Evolutionary conservation across 768 basidiomycete species (phyloP).

Genomic region (Mycena indigotica): DNA sequence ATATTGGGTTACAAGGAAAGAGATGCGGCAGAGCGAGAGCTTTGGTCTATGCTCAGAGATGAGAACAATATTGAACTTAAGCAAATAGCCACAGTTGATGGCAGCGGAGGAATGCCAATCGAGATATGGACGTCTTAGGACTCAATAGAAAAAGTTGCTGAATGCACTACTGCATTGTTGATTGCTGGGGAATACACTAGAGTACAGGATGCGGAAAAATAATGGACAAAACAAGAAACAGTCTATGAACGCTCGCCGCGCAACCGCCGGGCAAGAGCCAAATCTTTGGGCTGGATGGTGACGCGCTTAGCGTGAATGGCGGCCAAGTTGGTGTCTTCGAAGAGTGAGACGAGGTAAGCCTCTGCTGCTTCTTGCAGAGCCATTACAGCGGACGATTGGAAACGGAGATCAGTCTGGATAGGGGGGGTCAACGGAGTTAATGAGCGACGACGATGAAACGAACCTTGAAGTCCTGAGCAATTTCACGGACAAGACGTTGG

Average conservation of each 20-base stretch:
- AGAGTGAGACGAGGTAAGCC: conserved; percentile 76
- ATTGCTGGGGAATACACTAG: conserved; percentile 24
- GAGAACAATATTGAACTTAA: conserved; percentile 58
- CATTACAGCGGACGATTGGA: conserved; percentile 90
- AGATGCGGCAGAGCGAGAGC: conserved; percentile 68
- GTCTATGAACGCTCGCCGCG: conserved; percentile 75
- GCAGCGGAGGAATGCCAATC: conserved; percentile 64
- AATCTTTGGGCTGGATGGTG: conserved; percentile 85
- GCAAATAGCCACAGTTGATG: conserved; percentile 53
- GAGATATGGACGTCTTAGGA: conserved; percentile 62
- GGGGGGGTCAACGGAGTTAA: conserved; percentile 8
- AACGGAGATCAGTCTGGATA: conserved; percentile 74
- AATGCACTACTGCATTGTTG: not conserved
- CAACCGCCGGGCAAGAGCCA: conserved; percentile 76
- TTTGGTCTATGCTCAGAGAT: conserved; percentile 69
- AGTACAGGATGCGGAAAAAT: conserved; percentile 22
- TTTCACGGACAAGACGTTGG: conserved; percentile 88
- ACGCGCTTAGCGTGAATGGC: conserved; percentile 88
- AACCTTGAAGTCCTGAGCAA: conserved; percentile 90
- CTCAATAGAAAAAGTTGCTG: no score
- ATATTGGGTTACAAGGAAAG: conserved; percentile 88
- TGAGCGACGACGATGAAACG: conserved; percentile 23
- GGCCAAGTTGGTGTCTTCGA: conserved; percentile 82
- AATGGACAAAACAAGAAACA: conserved; percentile 15
- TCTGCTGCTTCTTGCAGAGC: conserved; percentile 87